Evolutionary conservation across 83 land plant species (phyloP), one percentile per base, ranked within the genome.

Genomic region (Diphasiastrum complanatum): DNA sequence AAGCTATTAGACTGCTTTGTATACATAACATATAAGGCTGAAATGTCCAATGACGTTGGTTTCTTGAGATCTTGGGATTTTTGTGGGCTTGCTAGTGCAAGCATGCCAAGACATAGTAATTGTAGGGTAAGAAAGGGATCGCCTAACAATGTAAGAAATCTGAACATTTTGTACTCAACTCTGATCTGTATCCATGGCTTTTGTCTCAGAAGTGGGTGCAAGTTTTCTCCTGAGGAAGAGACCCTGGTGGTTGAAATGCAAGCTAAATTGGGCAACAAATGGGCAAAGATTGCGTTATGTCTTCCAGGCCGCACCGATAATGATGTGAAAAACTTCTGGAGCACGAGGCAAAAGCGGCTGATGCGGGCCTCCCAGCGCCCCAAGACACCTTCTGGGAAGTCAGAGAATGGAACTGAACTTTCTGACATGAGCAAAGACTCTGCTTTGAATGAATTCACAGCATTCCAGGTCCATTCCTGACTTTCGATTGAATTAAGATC

Each of bases 261-360:
- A 61, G 86, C 75, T 11, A 71, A 76, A 62, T 49, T 85, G 43
- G 95, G 95, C 37, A 89, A 89, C 73, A 89, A 85, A 49, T 89
- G 95, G 95, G 89, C 89, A 5, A 80, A 65, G 46, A 87, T 87
- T 22, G 93, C 93, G 0, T 79, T 83, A 2, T 84, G 75, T 53
- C 65, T 87, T 34, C 83, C 75, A 0, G 85, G 93, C 2, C 72
- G 93, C 8, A 87, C 87, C 3, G 93, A 87, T 36, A 87, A 87
- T 31, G 93, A 87, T 38, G 93, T 87, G 37, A 87, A 87, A 79
- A 83, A 89, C 56, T 85, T 89, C 51, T 89, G 95, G 95, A 89
- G 95, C 61, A 89, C 86, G 4, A 61, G 95, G 67, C 86, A 85
- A 63, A 89, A 85, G 70, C 84, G 89, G 46, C 76, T 89, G 28